phyloP scores from a whole-genome alignment of 768 basidiomycete genomes.

The Tephrocybe sp. region DNA sequence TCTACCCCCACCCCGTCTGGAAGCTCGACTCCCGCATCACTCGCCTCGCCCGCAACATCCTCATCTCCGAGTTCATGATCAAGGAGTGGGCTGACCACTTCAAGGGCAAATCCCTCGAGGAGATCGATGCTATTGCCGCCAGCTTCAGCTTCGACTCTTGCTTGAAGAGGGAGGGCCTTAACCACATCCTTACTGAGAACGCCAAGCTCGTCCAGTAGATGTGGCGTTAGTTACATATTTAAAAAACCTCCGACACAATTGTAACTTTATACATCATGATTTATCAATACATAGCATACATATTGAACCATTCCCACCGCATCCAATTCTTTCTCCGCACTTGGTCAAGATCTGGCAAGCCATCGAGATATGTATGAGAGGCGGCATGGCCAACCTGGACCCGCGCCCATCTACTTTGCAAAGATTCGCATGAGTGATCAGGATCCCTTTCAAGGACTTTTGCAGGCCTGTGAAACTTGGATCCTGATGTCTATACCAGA shows the following conservation, averaged over 20 bases:
- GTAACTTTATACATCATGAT: background rate
- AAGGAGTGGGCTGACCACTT: conserved; percentile 76
- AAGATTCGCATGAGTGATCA: too few species aligned
- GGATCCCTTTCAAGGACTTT: too few species aligned
- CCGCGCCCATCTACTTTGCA: too few species aligned
- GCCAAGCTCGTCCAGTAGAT: conserved; percentile 27
- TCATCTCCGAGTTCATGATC: conserved; percentile 69
- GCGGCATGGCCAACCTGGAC: too few species aligned
- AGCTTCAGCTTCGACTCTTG: conserved; percentile 75
- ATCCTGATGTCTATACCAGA: too few species aligned
- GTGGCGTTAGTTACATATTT: too few species aligned
- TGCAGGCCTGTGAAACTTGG: too few species aligned
- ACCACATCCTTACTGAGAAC: conserved; percentile 46
- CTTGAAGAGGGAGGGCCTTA: conserved; percentile 63
- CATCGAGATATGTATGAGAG: too few species aligned
- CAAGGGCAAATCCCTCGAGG: conserved; percentile 48
- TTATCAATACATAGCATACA: background rate
- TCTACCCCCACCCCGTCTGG: conserved; percentile 68
- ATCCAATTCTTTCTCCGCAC: too few species aligned
- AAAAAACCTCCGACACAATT: too few species aligned
- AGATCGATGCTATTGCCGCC: conserved; percentile 71
- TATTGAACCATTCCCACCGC: too few species aligned
- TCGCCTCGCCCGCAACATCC: conserved; percentile 61
- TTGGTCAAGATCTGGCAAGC: too few species aligned
- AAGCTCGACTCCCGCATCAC: conserved; percentile 51